These are phyloP conservation scores for Fusarium sp. DNA, from an alignment of 2,329 filamentous ascomycete genomes.

Conservation along the genomic window DNA sequence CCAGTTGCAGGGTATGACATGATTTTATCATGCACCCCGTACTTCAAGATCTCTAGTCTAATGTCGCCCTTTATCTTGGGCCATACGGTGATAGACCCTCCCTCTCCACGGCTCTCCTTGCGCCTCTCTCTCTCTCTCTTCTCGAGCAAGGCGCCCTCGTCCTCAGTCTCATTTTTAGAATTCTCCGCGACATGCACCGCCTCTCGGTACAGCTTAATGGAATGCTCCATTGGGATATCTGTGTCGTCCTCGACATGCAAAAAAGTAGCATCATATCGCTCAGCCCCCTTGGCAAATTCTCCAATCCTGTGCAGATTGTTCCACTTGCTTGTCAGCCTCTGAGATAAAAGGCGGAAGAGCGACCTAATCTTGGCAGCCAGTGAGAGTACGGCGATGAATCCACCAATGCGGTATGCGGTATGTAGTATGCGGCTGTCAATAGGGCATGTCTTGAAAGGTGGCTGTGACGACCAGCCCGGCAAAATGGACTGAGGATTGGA, in stretches of 20 bases:
- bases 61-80: slow-evolving; percentile 53
- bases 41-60: slow-evolving; percentile 58
- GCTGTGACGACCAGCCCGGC: slow-evolving; percentile 59
- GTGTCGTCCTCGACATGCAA: slow-evolving; percentile 56
- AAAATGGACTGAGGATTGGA: slow-evolving; percentile 44
- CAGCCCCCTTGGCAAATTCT: slow-evolving; percentile 44
- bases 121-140: slow-evolving; percentile 35
- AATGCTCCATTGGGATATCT: slow-evolving; percentile 56
- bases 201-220: slow-evolving; percentile 55
- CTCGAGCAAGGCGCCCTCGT: slow-evolving; percentile 4
- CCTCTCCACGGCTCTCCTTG: slow-evolving; percentile 48
- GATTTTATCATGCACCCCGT: slow-evolving; percentile 59
- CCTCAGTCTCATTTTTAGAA: slow-evolving; percentile 44
- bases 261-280: slow-evolving; percentile 50
- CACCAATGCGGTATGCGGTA: slow-evolving; percentile 60
- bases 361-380: slow-evolving; percentile 57
- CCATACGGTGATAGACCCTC: slow-evolving; percentile 57
- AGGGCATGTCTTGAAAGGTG: slow-evolving; percentile 58
- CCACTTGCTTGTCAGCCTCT: slow-evolving; percentile 55
- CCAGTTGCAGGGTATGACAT: slow-evolving; percentile 60
- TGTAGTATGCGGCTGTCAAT: slow-evolving; percentile 61
- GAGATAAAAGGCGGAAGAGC: slow-evolving; percentile 51
- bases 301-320: slow-evolving; percentile 53
- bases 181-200: slow-evolving; percentile 54
- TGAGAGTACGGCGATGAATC: slow-evolving; percentile 48